phyloP scores from a whole-genome alignment of 2,329 filamentous ascomycete species.

The Neofusicoccum umdonicola region DNA sequence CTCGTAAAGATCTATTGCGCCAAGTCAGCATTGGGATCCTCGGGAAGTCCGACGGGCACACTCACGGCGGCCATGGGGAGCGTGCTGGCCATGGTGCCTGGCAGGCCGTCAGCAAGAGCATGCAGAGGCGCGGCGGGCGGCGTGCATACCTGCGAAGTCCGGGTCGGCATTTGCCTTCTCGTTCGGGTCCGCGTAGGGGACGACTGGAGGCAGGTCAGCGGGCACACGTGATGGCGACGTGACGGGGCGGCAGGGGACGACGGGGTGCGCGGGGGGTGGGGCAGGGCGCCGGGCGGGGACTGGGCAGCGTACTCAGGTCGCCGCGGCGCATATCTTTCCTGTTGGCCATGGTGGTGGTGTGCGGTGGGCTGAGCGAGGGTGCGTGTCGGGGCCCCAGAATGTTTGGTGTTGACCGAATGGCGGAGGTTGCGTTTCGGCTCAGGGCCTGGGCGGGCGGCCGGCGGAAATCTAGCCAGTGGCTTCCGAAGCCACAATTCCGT shows the following conservation, averaged over 20 bases:
- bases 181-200: conserved; percentile 81
- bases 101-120: neutral
- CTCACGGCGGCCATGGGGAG: conserved; percentile 86
- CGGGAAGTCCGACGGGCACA: conserved; percentile 21
- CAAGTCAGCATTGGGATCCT: conserved; percentile 25
- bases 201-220: conserved; percentile 55
- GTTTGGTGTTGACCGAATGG: conserved; percentile 17
- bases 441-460: neutral
- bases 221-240: conserved; percentile 9
- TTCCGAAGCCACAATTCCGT: conserved; percentile 9
- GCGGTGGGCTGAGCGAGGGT: neutral
- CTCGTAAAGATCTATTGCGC: conserved; percentile 73
- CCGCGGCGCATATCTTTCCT: conserved; percentile 74
- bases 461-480: conserved; percentile 5
- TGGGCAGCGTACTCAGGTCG: conserved; percentile 63
- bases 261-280: neutral
- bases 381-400: conserved; percentile 12
- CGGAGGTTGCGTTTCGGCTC: conserved; percentile 3
- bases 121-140: neutral
- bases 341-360: conserved; percentile 54
- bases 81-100: conserved; percentile 68
- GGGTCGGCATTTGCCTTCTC: conserved; percentile 58
- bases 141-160: conserved; percentile 67
- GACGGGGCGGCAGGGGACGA: conserved; percentile 12
- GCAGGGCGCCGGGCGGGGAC: neutral